Conservation (phyloP, 805 yeast genomes). For the Peterozyma xylosa region DNA sequence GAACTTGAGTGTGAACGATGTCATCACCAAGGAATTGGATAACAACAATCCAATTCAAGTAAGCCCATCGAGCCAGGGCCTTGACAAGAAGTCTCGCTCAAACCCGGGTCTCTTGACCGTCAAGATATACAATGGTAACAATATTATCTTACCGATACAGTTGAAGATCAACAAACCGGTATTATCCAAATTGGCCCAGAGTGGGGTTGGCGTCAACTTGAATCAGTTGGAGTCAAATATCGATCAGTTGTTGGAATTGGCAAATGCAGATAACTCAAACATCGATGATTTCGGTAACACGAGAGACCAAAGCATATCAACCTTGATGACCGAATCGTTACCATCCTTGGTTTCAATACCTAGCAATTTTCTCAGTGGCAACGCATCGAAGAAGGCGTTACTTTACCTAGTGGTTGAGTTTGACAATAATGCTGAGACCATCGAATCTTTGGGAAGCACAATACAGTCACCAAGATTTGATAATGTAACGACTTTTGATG, state of each 20-base stretch:
- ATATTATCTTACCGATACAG: conserved; percentile 63
- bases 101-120: conserved; percentile 73
- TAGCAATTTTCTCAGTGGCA: conserved; percentile 28
- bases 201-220: conserved; percentile 35
- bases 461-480: conserved; percentile 77
- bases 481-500: conserved; percentile 87
- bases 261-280: conserved; percentile 2
- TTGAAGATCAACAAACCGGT: conserved; percentile 58
- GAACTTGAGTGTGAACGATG: background rate
- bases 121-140: conserved; percentile 64
- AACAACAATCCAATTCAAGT: conserved; percentile 7
- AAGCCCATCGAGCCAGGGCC: background rate
- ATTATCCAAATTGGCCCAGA: conserved; percentile 55
- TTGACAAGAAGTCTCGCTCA: conserved; percentile 1
- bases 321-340: conserved; percentile 19
- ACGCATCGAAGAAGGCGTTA: conserved; percentile 58
- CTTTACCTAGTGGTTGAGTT: conserved; percentile 86
- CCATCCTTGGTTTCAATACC: conserved; percentile 46
- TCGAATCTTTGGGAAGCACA: conserved; percentile 82
- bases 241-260: conserved; percentile 13
- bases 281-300: conserved; percentile 5
- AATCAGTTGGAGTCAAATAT: conserved; percentile 24
- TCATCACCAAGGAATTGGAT: conserved; percentile 6
- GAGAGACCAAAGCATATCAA: conserved; percentile 10
- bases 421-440: conserved; percentile 86